Base-by-base conservation (phyloP, 768 basidiomycete genomes). In the Boletus huronensis region DNA sequence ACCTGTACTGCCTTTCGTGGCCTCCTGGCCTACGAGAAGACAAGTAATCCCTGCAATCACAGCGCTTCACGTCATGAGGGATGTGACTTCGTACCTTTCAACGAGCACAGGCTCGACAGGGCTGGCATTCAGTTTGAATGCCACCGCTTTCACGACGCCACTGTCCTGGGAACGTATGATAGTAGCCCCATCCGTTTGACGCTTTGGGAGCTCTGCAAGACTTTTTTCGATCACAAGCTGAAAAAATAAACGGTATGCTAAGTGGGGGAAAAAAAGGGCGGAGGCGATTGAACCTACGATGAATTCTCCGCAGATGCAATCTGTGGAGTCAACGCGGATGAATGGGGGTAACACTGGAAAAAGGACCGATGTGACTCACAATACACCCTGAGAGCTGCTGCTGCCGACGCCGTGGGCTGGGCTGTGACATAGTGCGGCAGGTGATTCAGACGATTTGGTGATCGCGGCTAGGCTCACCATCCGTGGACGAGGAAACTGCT, bases 291-390 rank as follows among this genome's bases (percentile, higher is more conserved):
- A n/a, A 78, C 86, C 63, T 70, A 88, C 89, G 65, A 91, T 84
- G 63, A 90, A 91, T 70, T 92, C 90, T 68, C 90, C 89, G 70
- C 90, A 93, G 54, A 93, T 84, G 65, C 90, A 93, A 69, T 92
- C 89, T 91, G 66, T 54, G 47, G 58, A 50, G 55, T 50, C 57
- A 58, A 61, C 52, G 51, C 49, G 46, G 49, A 58, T 61, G 36
- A 52, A 52, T 29, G 44, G 16, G 48, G 41, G 40, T 48, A 17
- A 43, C 44, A 53, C 43, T n/a, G 26, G 32, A 52, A 55, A 57
- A 54, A 35, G 52, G 46, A 42, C 43, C 25, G 36, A 48, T 45
- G n/a, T n/a, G 52, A 74, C 84, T 70, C 70, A 90, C 89, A 92
- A 69, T 93, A 92, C 49, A 91, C 87, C 70, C 84, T 85, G 55